phyloP scores from a whole-genome alignment of 2,329 filamentous ascomycete species.

The Teratosphaeria gauchensis region DNA sequence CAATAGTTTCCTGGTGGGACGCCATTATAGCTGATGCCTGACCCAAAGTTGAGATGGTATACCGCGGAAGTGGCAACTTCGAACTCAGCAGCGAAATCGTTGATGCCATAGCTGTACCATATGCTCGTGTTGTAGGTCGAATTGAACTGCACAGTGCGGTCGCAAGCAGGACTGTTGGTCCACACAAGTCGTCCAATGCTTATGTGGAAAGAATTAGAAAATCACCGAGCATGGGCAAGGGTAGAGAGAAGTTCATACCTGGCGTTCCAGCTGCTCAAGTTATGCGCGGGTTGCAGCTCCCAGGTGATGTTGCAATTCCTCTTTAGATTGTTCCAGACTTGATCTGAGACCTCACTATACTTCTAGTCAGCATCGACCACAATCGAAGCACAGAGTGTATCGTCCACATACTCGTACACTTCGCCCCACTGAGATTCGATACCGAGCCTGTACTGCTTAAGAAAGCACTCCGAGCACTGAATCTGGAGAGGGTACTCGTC shows the following conservation, averaged over 20 bases:
- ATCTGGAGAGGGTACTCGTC: conserved; percentile 1
- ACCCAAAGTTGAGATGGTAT: too few species aligned
- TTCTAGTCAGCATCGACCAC: too few species aligned
- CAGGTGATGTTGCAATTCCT: too few species aligned
- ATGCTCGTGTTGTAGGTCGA: neutral
- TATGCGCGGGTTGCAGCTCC: too few species aligned
- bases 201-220: neutral
- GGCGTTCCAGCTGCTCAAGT: too few species aligned
- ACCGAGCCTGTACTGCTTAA: neutral
- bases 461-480: conserved; percentile 1
- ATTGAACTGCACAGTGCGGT: neutral
- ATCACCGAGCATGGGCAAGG: neutral
- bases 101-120: neutral
- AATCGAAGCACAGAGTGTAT: neutral
- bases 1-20: neutral
- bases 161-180: neutral
- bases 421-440: neutral
- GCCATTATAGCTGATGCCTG: too few species aligned
- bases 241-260: too few species aligned
- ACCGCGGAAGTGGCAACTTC: too few species aligned
- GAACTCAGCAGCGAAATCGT: too few species aligned
- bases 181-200: neutral
- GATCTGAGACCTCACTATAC: too few species aligned
- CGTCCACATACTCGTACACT: neutral
- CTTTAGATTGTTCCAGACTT: too few species aligned